These are phyloP conservation scores for Tetrahymena elliotti DNA, from an alignment of 73 alveolate species.

Conservation along the genomic window DNA sequence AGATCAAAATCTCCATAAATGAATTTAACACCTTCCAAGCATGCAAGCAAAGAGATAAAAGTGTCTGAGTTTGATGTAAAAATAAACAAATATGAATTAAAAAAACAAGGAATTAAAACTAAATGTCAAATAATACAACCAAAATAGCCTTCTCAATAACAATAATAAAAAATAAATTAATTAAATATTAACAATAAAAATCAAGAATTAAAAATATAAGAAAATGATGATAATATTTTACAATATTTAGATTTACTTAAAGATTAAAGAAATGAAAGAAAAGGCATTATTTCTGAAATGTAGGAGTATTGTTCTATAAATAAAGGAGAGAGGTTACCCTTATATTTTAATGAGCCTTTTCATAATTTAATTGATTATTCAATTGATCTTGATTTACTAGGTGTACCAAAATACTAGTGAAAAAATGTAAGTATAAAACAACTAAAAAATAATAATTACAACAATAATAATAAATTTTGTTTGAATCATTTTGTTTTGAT, in stretches of 20 bases:
- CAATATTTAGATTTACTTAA: not conserved
- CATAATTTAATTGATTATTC: not conserved
- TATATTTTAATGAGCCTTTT: not conserved
- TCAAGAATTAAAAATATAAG: not conserved
- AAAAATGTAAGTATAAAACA: too few species aligned
- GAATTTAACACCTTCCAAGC: not conserved
- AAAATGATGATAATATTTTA: not conserved
- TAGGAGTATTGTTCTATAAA: not conserved
- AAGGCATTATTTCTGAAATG: not conserved
- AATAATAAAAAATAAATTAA: not conserved
- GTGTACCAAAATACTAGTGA: not conserved
- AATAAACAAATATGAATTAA: not conserved
- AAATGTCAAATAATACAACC: not conserved
- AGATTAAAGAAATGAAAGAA: not conserved
- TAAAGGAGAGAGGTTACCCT: not conserved
- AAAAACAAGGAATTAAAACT: not conserved
- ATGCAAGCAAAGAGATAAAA: not conserved
- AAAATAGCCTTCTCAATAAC: not conserved
- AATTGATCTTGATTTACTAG: not conserved
- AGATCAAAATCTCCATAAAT: not conserved
- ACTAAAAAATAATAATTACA: too few species aligned
- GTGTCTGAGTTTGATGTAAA: not conserved
- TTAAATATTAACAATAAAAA: not conserved
- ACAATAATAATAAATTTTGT: too few species aligned
- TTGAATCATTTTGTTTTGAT: too few species aligned